Base-by-base conservation (phyloP, 2,329 filamentous ascomycete species). In the Pestalotiopsis sp. region DNA sequence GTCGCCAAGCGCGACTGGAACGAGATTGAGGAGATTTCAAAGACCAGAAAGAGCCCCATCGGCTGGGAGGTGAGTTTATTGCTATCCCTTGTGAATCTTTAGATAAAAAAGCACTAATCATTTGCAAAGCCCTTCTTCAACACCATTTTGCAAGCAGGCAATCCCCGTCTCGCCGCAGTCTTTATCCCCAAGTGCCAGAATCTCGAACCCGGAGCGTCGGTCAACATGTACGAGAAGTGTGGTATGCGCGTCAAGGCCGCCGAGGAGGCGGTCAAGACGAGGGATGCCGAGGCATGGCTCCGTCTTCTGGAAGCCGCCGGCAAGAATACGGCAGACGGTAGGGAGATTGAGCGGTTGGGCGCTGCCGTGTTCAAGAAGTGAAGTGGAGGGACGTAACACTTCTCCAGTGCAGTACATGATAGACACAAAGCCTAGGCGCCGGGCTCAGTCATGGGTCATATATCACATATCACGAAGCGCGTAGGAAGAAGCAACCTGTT, bases 171-270 rank as follows among this genome's bases (percentile, higher is more conserved):
- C 17, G 96, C 96, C 1, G 89, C 92, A 0, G 80, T 89, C 4
- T 98, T 98, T 80, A 90, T 98, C 65, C 90, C 93, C 2, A 98
- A 98, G 80, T 98, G 95, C 83, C 91, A 91, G 17, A 85, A 86
- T 67, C 79, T 97, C 61, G 87, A 90, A 59, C 84, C 88, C 1
- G 86, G 89, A 2, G 92, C 94, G 74, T 85, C 91, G 3, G 91
- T 97, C 67, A 89, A 92, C 73, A 98, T 99, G 95, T 99, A 95
- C 87, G 91, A 97, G 75, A 97, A 97, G 82, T 98, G 96, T 79
- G 95, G 95, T 20, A 89, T 97, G 90, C 85, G 94, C 59, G 88
- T 92, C 36, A 94, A 93, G 81, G 96, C 96, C 2, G 96, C 92
- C 4, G 95, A 98, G 81, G 96, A 98, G 82, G 95, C 96, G 3